phyloP scores from a whole-genome alignment of 2,329 filamentous ascomycete genomes.

The Phialophora expanda region DNA sequence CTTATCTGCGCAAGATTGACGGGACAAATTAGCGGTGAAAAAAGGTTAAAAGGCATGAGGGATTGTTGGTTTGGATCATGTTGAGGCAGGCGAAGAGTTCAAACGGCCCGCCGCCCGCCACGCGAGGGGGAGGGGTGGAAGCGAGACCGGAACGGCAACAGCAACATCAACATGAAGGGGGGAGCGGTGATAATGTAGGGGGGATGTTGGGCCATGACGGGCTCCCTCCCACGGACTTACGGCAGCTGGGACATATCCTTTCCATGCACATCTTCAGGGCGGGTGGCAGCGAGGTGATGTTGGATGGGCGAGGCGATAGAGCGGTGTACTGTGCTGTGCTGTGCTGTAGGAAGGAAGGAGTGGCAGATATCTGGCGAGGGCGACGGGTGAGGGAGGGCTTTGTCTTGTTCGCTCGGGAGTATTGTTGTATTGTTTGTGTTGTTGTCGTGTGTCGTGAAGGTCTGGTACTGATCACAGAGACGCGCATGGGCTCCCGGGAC shows the following conservation, averaged over 20 bases:
- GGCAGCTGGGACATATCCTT: conserved; percentile 57
- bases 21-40: background rate
- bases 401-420: background rate
- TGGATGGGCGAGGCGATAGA: background rate
- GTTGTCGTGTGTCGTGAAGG: too few species aligned
- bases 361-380: background rate
- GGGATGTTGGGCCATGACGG: background rate
- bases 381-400: background rate
- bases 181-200: background rate
- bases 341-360: background rate
- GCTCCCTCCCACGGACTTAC: conserved; percentile 44
- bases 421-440: background rate
- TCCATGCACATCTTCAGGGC: conserved; percentile 57
- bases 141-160: too few species aligned
- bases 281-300: background rate
- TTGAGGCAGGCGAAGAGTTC: conserved; percentile 7
- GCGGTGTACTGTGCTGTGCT: background rate
- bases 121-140: too few species aligned
- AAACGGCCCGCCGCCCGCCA: background rate
- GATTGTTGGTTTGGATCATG: background rate
- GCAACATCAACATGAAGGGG: background rate
- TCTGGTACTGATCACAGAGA: background rate
- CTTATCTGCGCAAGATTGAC: conserved; percentile 48
- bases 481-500: background rate
- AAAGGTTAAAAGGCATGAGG: conserved; percentile 10